phyloP scores from a whole-genome alignment of 768 basidiomycete genomes.

The Tubosaeta brunneosetosa region DNA sequence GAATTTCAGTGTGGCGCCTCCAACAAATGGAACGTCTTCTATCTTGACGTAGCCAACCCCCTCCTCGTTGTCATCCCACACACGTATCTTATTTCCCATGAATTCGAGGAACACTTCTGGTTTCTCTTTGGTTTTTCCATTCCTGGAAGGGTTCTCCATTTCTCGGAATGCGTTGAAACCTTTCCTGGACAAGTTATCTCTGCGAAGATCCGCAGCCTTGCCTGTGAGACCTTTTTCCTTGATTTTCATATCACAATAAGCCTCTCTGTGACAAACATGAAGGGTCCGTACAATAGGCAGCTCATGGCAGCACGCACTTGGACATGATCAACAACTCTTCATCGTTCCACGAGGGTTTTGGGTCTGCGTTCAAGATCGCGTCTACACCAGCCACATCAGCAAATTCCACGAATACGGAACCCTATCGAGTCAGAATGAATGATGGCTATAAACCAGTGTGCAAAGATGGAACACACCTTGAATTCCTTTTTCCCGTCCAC shows the following conservation, averaged over 20 bases:
- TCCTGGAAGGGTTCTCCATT: slow-evolving; percentile 43
- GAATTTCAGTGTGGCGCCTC: slow-evolving; percentile 46
- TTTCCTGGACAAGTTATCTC: slow-evolving; percentile 45
- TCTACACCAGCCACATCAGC: slow-evolving; percentile 62
- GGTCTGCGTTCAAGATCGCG: slow-evolving; percentile 74
- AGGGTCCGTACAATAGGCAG: neutral
- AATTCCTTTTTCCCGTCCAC: slow-evolving; percentile 74
- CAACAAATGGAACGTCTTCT: slow-evolving; percentile 40
- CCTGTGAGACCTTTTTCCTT: slow-evolving; percentile 87
- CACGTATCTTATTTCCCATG: slow-evolving; percentile 63
- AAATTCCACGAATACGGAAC: slow-evolving; percentile 93
- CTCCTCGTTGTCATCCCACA: slow-evolving; percentile 49
- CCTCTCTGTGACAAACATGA: slow-evolving; percentile 47
- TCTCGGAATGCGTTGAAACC: slow-evolving; percentile 83
- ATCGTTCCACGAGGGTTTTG: slow-evolving; percentile 77
- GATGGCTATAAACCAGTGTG: too few species aligned
- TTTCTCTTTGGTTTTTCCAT: slow-evolving; percentile 36
- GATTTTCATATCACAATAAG: slow-evolving; percentile 94
- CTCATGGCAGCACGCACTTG: slow-evolving; percentile 51
- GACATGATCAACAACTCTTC: slow-evolving; percentile 78
- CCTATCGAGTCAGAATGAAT: slow-evolving; percentile 39
- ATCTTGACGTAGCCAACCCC: slow-evolving; percentile 41
- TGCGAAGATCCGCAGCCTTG: slow-evolving; percentile 58
- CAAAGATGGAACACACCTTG: slow-evolving; percentile 54
- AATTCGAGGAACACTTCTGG: slow-evolving; percentile 56